Evolutionary conservation across 805 yeast genomes (phyloP), one percentile per base, ranked within the genome.

Genomic region (Yarrowia sp.): DNA sequence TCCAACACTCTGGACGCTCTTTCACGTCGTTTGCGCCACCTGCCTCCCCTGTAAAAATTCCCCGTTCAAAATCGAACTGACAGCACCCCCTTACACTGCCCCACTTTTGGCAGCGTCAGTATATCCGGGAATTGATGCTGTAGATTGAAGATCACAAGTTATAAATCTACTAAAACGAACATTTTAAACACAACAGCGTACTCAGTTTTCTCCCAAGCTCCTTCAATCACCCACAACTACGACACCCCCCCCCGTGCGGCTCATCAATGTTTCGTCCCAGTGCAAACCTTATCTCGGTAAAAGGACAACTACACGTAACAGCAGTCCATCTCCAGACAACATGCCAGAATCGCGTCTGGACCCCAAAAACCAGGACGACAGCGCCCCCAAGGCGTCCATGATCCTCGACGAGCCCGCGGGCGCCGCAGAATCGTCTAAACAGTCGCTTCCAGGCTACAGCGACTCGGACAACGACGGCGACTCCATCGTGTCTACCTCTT

Each of bases 341-440:
- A 47, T 47, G 56, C 56, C 56, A 9, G 56, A 47, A 32, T 47
- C 56, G 39, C 56, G 56, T 21, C 56, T 47, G 39, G 56, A 47
- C 39, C 38, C 56, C 6, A 31, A 47, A 47, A 47, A 47, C 56
- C 27, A 31, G 29, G 39, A 19, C 29, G 39, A 47, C 39, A 21
- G 9, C n/a, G 55, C 55, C n/a, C 16, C 55, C 55, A 47, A 32
- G 56, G 2, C 56, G 39, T 47, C 56, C 13, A 47, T 47, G 56
- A 47, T 47, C 16, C 38, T 47, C 18, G 56, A 47, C 39, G 56
- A 47, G 38, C 22, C 41, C 42, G 29, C n/a, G n/a, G n/a, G n/a
- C n/a, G n/a, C 9, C 9, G 16, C 41, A 12, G n/a, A 2, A 13
- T 32, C 58, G 12, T 16, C 41, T 8, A 21, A 51, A 24, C 42